phyloP scores from a whole-genome alignment of 129 eudicot species.

The Kitagawia praeruptora region DNA sequence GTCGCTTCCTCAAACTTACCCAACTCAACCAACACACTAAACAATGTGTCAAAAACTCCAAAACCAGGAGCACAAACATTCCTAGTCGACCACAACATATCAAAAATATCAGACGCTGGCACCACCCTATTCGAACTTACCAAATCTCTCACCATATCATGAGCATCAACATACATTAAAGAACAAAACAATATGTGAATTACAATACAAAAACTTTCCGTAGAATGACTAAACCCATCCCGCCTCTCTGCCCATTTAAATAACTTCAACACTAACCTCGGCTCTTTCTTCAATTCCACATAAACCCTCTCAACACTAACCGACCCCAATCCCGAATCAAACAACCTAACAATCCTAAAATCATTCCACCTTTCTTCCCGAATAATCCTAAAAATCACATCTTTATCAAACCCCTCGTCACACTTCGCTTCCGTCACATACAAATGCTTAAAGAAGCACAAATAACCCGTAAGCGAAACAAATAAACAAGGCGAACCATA shows the following conservation, averaged over 20 bases:
- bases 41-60: constrained; percentile 80
- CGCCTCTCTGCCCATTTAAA: constrained; percentile 65
- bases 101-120: constrained; percentile 39
- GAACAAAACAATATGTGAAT: constrained; percentile 72
- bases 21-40: constrained; percentile 61
- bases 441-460: constrained; percentile 36
- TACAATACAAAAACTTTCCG: constrained; percentile 63
- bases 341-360: constrained; percentile 44
- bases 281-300: constrained; percentile 58
- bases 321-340: constrained; percentile 50
- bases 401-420: constrained; percentile 31
- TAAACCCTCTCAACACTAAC: constrained; percentile 52
- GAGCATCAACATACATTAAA: constrained; percentile 51
- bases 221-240: constrained; percentile 50
- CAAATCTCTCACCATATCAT: constrained; percentile 37
- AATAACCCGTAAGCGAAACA: constrained; percentile 34
- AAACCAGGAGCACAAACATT: constrained; percentile 57
- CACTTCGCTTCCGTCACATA: constrained; percentile 27
- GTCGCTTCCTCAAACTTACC: constrained; percentile 73
- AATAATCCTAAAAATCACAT: constrained; percentile 38
- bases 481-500: constrained; percentile 21
- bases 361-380: constrained; percentile 63
- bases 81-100: constrained; percentile 70
- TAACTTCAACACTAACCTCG: constrained; percentile 45
- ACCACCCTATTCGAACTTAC: constrained; percentile 19